These are phyloP conservation scores for Bretschneidera sinensis DNA, from an alignment of 345 rosid species.

Conservation along the genomic window DNA sequence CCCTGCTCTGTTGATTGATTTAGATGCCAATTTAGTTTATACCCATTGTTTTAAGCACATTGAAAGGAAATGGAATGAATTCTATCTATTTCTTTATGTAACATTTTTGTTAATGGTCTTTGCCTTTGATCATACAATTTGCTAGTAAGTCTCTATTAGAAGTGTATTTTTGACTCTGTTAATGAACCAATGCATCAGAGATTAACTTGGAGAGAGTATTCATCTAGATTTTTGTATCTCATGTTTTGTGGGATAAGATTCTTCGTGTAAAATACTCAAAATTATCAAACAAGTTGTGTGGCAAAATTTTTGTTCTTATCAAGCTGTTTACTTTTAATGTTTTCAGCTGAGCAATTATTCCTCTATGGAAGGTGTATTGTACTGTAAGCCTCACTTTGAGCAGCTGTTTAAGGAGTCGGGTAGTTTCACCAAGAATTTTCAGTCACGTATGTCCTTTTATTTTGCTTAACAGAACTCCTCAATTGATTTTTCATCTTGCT, in stretches of 20 bases:
- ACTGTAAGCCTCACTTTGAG: constrained; percentile 97
- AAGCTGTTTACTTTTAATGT: constrained; percentile 18
- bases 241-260: neutral
- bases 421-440: constrained; percentile 88
- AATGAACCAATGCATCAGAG: neutral
- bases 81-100: neutral
- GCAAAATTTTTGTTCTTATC: constrained; percentile 12
- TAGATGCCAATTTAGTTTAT: neutral
- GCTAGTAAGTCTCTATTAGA: too few species aligned
- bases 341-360: constrained; percentile 85
- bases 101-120: neutral
- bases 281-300: neutral
- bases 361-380: constrained; percentile 96
- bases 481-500: neutral
- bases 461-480: constrained; percentile 4
- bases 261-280: too few species aligned
- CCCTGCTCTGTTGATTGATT: neutral
- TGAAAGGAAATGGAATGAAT: constrained; percentile 1
- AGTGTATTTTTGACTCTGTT: too few species aligned
- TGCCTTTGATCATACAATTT: too few species aligned
- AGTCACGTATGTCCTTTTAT: constrained; percentile 60
- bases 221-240: too few species aligned
- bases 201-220: neutral
- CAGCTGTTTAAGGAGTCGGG: constrained; percentile 96
- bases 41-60: neutral